A percentile compares a stretch with the other conserved stretches of the same genome.
Evolutionary conservation across 192 early-diverging fungal genomes (phyloP).

Genomic region (Backusella liffmaniae): DNA sequence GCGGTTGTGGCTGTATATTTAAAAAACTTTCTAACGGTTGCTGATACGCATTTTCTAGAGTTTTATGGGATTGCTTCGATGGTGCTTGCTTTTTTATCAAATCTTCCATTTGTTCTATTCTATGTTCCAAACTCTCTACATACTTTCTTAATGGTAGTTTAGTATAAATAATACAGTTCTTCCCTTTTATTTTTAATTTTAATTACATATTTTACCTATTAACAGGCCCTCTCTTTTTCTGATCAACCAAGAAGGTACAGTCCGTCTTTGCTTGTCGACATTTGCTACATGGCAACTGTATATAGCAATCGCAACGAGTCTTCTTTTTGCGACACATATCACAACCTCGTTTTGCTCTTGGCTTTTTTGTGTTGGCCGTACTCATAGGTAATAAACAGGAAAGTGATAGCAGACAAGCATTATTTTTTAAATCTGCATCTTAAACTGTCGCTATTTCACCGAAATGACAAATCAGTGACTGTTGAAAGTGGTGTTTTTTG

Average conservation of each 20-base stretch:
- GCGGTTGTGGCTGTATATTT: neutral
- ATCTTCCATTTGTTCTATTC: conserved; percentile 68
- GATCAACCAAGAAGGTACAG: conserved; percentile 44
- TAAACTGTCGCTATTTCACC: neutral
- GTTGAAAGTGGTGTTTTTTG: neutral
- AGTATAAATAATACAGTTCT: neutral
- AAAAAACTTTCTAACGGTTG: neutral
- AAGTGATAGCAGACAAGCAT: neutral
- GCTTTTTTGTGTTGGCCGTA: neutral
- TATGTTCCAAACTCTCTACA: conserved; percentile 73
- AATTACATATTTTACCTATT: conserved; percentile 53
- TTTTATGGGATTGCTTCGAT: neutral
- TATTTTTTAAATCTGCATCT: neutral
- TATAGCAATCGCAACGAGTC: conserved; percentile 75
- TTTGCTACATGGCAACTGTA: conserved; percentile 63
- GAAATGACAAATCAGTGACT: conserved; percentile 3
- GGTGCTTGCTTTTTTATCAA: conserved; percentile 45
- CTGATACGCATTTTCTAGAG: neutral
- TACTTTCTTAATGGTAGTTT: conserved; percentile 4
- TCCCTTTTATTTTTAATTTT: neutral
- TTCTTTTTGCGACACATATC: conserved; percentile 81
- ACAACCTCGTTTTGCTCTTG: conserved; percentile 42
- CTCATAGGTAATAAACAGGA: neutral
- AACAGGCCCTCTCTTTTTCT: conserved; percentile 68
- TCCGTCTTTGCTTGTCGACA: conserved; percentile 57